These are phyloP conservation scores for Cicer bijugum DNA, from an alignment of 306 rosid species.

Conservation along the genomic window DNA sequence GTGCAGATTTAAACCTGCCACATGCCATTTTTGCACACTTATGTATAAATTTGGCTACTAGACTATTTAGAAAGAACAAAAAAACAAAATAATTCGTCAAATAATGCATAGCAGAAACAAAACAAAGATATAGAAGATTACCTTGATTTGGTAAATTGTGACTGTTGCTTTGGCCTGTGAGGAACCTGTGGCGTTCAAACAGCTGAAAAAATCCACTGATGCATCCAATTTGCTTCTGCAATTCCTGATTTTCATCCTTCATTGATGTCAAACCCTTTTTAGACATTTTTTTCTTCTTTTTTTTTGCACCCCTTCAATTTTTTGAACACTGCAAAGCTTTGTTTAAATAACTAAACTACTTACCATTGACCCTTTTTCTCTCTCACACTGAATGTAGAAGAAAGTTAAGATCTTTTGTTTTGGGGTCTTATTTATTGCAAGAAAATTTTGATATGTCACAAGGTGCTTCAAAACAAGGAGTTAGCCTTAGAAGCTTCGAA, in stretches of 20 bases:
- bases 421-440: conserved; percentile 7
- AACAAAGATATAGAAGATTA: conserved; percentile 17
- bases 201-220: conserved; percentile 82
- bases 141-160: conserved; percentile 59
- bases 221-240: conserved; percentile 89
- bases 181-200: conserved; percentile 75
- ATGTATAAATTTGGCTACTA: too few species aligned
- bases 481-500: background rate
- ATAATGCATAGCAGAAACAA: conserved; percentile 34
- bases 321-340: conserved; percentile 8
- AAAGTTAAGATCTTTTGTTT: background rate
- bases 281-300: conserved; percentile 54
- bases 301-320: conserved; percentile 30
- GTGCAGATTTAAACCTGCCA: too few species aligned
- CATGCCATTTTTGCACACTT: too few species aligned
- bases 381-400: conserved; percentile 25
- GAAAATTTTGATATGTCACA: background rate
- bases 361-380: conserved; percentile 32
- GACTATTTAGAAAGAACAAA: too few species aligned
- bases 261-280: conserved; percentile 54
- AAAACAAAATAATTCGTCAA: background rate
- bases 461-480: conserved; percentile 30
- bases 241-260: conserved; percentile 69
- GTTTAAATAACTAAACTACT: background rate
- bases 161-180: conserved; percentile 49